Evolutionary conservation across 2,329 filamentous ascomycete genomes (phyloP), one percentile per base, ranked within the genome.

Genomic region (Colletotrichum ledebouriae): DNA sequence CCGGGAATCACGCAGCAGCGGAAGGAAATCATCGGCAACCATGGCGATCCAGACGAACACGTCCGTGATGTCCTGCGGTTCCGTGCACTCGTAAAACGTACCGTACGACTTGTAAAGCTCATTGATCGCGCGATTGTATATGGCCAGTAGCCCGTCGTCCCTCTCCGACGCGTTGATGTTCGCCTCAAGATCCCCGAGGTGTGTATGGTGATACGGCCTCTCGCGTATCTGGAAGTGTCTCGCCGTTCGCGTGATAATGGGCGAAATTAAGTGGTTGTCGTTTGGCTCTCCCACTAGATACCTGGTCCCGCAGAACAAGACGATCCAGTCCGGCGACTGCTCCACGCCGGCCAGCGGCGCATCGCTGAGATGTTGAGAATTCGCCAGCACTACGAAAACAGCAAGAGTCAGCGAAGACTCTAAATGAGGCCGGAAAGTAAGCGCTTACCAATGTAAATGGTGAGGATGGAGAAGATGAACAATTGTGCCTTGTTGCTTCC

Each of bases 11-110:
- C 72, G 72, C 11, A 83, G 64, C 13, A 82, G 71, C 4, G 77
- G 74, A 3, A 82, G 69, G 34, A 80, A 78, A 13, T 77, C 76
- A 33, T 79, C 75, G 2, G 75, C 73, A 9, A 79, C 73, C 39
- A 69, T 62, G 67, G 78, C 81, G 33, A 81, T 73, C 80, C 80
- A 82, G 5, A 79, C 71, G 65, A 82, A 82, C 2, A 80, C 73
- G 61, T 83, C 81, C 1, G 75, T 73, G 25, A 78, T 73, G 46
- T 83, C 81, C 4, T 61, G 69, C 3, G 64, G 61, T 20, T 69
- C 65, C 25, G 49, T 25, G n/a, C 49, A 53, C 59, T 39, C 59
- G 49, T 71, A 72, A 37, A 75, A 67, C 15, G 74, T 71, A 1
- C 72, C 71, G 57, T 79, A 76, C 1, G 76, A 75, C 52, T 73